Evolutionary conservation across 208 protist genomes (phyloP), one percentile per base, ranked within the genome.

Genomic region (Leishmania turanica): DNA sequence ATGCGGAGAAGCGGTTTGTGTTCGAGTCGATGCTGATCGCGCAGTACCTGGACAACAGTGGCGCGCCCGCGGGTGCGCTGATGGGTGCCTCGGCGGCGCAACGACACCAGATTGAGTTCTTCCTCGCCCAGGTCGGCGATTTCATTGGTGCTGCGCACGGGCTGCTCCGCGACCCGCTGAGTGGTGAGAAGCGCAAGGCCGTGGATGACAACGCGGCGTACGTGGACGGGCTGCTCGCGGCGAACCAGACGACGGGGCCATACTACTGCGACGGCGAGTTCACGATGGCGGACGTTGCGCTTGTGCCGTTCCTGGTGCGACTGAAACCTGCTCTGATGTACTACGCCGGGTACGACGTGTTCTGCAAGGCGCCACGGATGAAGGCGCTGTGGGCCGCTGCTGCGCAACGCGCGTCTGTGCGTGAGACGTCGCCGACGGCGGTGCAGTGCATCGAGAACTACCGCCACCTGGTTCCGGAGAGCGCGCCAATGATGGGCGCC

Each of bases 21-120:
- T 87, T 87, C 65, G 91, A 97, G 85, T 97, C 93, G 2, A 84
- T 88, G 69, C 86, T 95, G 47, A 93, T 97, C 77, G 82, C 87
- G 49, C 75, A 88, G 83, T 97, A 97, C 86, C 58, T 97, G 66
- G 91, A 95, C 79, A 84, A 80, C 75, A 84, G 89, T 77, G 70
- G 76, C 40, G 64, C 77, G 45, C 83, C 85, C 1, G 62, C 73
- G 3, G 72, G 77, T 4, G 70, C 71, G 47, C 83, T 97, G 71
- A 87, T 89, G 80, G 91, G 91, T 47, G 31, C 75, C 15, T 89
- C 84, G 6, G 64, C 90, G 37, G 66, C 86, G 56, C 81, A 97
- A 84, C 88, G 89, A 47, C 85, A 95, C 77, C 84, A 81, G 42
- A 89, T 97, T 60, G 87, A 95, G 79, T 95, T 95, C 70, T 97